Evolutionary conservation across 371 early-diverging fungal species (phyloP).

Genomic region (Circinella umbellata): DNA sequence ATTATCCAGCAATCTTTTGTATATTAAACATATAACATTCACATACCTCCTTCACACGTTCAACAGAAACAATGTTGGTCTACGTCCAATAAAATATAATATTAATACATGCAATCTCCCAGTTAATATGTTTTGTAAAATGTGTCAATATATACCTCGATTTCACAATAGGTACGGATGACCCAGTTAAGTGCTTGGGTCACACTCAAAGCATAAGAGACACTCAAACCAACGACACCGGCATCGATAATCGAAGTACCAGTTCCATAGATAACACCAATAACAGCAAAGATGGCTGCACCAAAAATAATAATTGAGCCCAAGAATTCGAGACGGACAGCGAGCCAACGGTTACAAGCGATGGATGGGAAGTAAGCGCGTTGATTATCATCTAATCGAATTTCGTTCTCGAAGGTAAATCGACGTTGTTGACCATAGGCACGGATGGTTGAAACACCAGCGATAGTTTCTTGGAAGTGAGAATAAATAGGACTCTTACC

Average conservation of each 20-base stretch:
- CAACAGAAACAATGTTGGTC: constrained; percentile 84
- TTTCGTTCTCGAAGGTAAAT: constrained; percentile 77
- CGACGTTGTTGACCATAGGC: constrained; percentile 77
- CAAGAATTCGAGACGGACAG: constrained; percentile 85
- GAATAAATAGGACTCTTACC: constrained; percentile 85
- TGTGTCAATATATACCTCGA: constrained; percentile 25
- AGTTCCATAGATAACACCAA: constrained; percentile 49
- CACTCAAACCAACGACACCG: constrained; percentile 82
- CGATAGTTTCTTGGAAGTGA: constrained; percentile 79
- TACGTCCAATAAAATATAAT: constrained; percentile 24
- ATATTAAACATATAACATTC: not conserved
- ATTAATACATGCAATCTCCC: not conserved
- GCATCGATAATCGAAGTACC: constrained; percentile 57
- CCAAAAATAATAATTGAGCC: constrained; percentile 70
- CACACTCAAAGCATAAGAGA: constrained; percentile 87
- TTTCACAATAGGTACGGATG: constrained; percentile 65
- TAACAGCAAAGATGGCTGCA: constrained; percentile 68
- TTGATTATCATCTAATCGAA: constrained; percentile 79
- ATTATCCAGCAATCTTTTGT: constrained; percentile 2
- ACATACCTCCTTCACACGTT: constrained; percentile 77
- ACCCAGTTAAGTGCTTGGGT: constrained; percentile 88
- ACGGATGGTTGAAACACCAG: constrained; percentile 83
- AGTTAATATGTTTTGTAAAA: too few relatives aligned
- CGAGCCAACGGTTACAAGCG: constrained; percentile 89
- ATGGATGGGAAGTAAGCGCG: constrained; percentile 82